A percentile compares a stretch with the other conserved stretches of the same genome.
phyloP scores from a whole-genome alignment of 441 rosid genomes.

The Mallotus repandus region DNA sequence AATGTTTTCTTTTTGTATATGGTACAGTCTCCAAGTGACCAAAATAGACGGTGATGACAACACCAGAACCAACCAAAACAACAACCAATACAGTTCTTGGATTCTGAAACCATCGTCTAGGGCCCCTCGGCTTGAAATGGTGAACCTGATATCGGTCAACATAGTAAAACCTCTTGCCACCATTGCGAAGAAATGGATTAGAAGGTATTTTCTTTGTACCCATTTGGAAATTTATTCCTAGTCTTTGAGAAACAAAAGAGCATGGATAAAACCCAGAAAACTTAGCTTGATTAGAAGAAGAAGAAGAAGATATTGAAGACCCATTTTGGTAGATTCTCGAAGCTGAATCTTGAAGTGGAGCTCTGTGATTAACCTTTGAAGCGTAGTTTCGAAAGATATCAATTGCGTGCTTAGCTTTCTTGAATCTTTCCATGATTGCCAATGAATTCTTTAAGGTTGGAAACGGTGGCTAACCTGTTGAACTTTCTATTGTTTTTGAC shows the following conservation, averaged over 20 bases:
- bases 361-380: constrained; percentile 32
- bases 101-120: constrained; percentile 59
- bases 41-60: constrained; percentile 51
- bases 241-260: constrained; percentile 33
- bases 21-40: constrained; percentile 88
- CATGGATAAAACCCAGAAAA: constrained; percentile 41
- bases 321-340: constrained; percentile 33
- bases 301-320: constrained; percentile 18
- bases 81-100: constrained; percentile 52
- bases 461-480: background rate
- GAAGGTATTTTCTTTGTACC: constrained; percentile 20
- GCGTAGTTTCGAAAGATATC: constrained; percentile 44
- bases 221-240: constrained; percentile 32
- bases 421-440: constrained; percentile 39
- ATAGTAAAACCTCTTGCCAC: constrained; percentile 58
- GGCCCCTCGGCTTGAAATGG: constrained; percentile 80
- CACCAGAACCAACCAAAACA: constrained; percentile 60
- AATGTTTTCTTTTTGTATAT: constrained; percentile 75
- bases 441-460: background rate
- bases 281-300: constrained; percentile 31
- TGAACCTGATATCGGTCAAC: constrained; percentile 63
- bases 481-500: too few species aligned
- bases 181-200: constrained; percentile 30
- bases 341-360: constrained; percentile 31
- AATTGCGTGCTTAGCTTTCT: constrained; percentile 44